These are phyloP conservation scores for Aspergillus amoenus DNA, from an alignment of 2,329 filamentous ascomycete species.

Conservation along the genomic window DNA sequence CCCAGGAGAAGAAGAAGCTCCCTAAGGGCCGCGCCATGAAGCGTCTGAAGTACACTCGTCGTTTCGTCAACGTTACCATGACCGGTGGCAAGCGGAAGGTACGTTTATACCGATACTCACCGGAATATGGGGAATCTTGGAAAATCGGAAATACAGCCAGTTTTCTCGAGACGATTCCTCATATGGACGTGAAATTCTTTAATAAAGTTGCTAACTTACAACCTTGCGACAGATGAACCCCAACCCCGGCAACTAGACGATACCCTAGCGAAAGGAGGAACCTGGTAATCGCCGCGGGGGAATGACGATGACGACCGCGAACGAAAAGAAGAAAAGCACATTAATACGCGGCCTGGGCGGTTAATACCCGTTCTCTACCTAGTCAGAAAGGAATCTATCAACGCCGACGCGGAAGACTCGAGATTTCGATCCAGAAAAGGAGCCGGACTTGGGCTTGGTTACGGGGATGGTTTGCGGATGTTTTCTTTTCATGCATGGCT, in stretches of 20 bases:
- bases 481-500: conserved; percentile 13
- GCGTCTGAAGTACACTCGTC: conserved; percentile 92
- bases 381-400: conserved; percentile 8
- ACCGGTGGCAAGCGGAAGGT: conserved; percentile 99
- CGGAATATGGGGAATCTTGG: background rate
- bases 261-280: conserved; percentile 3
- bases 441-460: conserved; percentile 10
- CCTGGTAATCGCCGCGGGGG: conserved; percentile 5
- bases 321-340: conserved; percentile 11
- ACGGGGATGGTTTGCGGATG: conserved; percentile 3
- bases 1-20: conserved; percentile 83
- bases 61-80: conserved; percentile 97
- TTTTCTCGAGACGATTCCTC: background rate
- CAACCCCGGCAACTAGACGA: conserved; percentile 57
- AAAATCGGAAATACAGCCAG: background rate
- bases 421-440: conserved; percentile 14
- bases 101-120: conserved; percentile 24
- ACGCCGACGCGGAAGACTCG: conserved; percentile 9
- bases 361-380: conserved; percentile 3
- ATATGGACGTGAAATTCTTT: background rate
- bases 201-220: background rate
- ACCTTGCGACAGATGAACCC: conserved; percentile 69
- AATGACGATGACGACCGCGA: conserved; percentile 15
- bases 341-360: conserved; percentile 1
- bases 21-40: conserved; percentile 98